Conservation (phyloP, 2,329 filamentous ascomycete genomes). For the Trichophyton verrucosum region DNA sequence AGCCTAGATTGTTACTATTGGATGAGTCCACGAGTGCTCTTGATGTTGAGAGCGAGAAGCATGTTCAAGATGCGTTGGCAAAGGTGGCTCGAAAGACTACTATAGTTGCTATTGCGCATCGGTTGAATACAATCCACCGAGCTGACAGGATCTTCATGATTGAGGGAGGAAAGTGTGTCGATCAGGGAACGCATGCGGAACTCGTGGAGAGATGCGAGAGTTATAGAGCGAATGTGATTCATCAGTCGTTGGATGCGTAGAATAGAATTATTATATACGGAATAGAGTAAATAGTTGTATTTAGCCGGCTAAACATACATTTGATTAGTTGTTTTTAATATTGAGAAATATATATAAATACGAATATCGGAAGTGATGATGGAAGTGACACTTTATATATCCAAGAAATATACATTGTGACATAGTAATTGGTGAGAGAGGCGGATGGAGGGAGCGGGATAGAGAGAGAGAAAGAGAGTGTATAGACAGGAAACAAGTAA, state of each 20-base stretch:
- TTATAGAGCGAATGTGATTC: conserved; percentile 39
- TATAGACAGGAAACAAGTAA: not conserved
- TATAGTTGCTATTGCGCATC: conserved; percentile 32
- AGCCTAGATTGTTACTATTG: conserved; percentile 45
- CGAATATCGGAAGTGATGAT: not conserved
- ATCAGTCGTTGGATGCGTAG: conserved; percentile 33
- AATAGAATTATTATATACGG: not conserved
- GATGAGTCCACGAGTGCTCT: conserved; percentile 51
- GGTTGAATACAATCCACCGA: conserved; percentile 29
- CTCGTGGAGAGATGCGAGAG: conserved; percentile 37
- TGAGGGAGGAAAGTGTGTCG: conserved; percentile 38
- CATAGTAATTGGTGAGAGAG: not conserved
- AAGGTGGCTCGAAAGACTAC: conserved; percentile 25
- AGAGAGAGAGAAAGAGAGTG: not conserved
- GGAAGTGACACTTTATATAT: not conserved
- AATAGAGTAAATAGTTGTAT: not conserved
- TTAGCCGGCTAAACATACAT: not conserved
- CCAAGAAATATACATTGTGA: not conserved
- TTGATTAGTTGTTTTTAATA: not conserved
- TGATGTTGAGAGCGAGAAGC: conserved; percentile 41
- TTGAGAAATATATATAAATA: not conserved
- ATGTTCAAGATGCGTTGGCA: conserved; percentile 34
- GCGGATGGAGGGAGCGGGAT: too few relatives aligned
- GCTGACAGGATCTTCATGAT: conserved; percentile 72
- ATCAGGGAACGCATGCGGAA: conserved; percentile 39